Base-by-base conservation (phyloP, 768 basidiomycete genomes). In the Termitomyces eurrhizus region DNA sequence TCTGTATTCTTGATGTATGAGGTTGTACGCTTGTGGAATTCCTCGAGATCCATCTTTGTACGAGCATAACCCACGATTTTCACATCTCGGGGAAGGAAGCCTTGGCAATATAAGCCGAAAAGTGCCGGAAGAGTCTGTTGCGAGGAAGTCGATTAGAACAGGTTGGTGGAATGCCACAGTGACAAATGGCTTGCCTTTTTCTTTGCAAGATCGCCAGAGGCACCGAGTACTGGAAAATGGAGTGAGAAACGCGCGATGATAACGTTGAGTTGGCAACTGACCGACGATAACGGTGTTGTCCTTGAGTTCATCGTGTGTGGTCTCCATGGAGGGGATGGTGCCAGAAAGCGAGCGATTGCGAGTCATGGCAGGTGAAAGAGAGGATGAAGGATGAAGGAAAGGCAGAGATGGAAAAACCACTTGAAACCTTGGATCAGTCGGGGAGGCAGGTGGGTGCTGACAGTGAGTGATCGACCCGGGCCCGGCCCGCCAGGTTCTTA, bases 201-300 rank as follows among this genome's bases (percentile, higher is more conserved):
- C 89, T 97, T 96, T 64, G 96, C 96, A 50, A 99, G 82, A 80
- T 99, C 96, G 44, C 96, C 96, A 58, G 93, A 95, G 3, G 96
- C 96, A 59, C 96, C 96, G 62, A 95, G 85, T 57, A 98, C 95
- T 94, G 70, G 37, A 33, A 26, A 11, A 57, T 42, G 37, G 56
- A 60, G 64, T 67, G 16, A 58, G 35, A 13, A 55, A 60, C 50
- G 48, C 49, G 55, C 39, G 49, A 6, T 26, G 60, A 58, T 57
- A 45, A 49, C 62, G 58, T 56, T 51, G 54, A 36, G 61, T 65
- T 68, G 66, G 66, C 35, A 33, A 78, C 87, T 68, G 64, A 90
- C 93, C 93, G 68, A 96, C 77, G 77, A 97, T 87, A 78, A 93
- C 72, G 21, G 93, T 95, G 79, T 96, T 94, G 60, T 93, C 88